Evolutionary conservation across 2,329 filamentous ascomycete genomes (phyloP).

Genomic region (Simplicillium aogashimaense): DNA sequence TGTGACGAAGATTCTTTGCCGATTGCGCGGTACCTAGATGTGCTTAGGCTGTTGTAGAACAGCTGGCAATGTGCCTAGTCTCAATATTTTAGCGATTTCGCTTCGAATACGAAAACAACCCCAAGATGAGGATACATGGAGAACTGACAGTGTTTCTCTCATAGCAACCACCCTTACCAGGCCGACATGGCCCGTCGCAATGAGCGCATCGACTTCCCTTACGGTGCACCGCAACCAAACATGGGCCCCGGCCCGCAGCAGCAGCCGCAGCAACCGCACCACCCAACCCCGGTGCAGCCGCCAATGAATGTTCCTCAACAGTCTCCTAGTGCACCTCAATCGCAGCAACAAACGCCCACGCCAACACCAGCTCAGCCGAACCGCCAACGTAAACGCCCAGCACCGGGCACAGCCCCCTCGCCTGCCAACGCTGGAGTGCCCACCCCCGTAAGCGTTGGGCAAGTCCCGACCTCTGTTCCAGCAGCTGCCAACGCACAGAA

Average conservation of each 20-base stretch:
- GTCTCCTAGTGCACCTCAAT: slow-evolving; percentile 22
- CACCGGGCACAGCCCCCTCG: slow-evolving; percentile 27
- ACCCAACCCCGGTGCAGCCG: slow-evolving; percentile 28
- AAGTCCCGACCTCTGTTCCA: slow-evolving; percentile 19
- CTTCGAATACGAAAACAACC: slow-evolving; percentile 7
- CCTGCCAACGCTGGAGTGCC: slow-evolving; percentile 20
- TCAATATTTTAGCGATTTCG: background rate
- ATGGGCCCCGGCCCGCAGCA: slow-evolving; percentile 20
- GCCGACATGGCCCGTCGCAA: slow-evolving; percentile 37
- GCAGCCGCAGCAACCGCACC: slow-evolving; percentile 9
- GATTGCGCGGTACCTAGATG: too few relatives aligned
- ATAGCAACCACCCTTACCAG: slow-evolving; percentile 36
- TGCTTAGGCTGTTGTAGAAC: too few relatives aligned
- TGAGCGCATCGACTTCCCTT: slow-evolving; percentile 33
- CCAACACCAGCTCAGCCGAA: slow-evolving; percentile 26
- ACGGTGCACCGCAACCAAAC: slow-evolving; percentile 27
- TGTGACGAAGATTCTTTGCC: too few relatives aligned
- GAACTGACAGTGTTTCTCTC: slow-evolving; percentile 16
- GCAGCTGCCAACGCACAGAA: slow-evolving; percentile 20
- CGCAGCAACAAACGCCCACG: slow-evolving; percentile 26
- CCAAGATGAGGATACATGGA: too few relatives aligned
- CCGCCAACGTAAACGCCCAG: slow-evolving; percentile 31
- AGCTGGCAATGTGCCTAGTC: too few relatives aligned
- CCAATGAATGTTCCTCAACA: slow-evolving; percentile 35
- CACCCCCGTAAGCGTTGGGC: slow-evolving; percentile 20